phyloP scores from a whole-genome alignment of 2,329 filamentous ascomycete genomes.

The Atkinsonella hypoxylon region DNA sequence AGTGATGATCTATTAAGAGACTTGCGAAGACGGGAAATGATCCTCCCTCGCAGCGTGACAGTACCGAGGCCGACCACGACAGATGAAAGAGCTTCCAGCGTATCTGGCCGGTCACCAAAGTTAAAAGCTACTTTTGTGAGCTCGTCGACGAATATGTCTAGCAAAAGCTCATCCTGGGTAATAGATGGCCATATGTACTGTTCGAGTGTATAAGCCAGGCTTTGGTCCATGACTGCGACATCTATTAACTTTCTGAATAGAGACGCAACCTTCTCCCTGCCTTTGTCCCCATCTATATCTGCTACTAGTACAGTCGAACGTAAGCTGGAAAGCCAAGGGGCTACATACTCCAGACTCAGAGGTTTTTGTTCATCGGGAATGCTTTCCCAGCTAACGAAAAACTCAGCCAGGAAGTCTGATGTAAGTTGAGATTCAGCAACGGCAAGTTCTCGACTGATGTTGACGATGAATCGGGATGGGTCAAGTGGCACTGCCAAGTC shows the following conservation, averaged over 20 bases:
- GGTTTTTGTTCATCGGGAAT: conserved; percentile 56
- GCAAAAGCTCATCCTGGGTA: conserved; percentile 49
- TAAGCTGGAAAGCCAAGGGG: conserved; percentile 53
- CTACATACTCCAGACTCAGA: conserved; percentile 56
- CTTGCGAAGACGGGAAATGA: conserved; percentile 54
- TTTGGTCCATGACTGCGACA: conserved; percentile 47
- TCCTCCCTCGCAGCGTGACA: conserved; percentile 51
- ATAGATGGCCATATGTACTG: conserved; percentile 55
- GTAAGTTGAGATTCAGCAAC: conserved; percentile 54
- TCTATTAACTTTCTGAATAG: conserved; percentile 58
- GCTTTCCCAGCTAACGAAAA: conserved; percentile 61
- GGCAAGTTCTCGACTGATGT: conserved; percentile 52
- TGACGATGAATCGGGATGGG: conserved; percentile 51
- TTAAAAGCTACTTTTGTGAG: conserved; percentile 50
- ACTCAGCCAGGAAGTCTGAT: conserved; percentile 59
- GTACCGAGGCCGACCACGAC: conserved; percentile 53
- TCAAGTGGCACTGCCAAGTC: conserved; percentile 53
- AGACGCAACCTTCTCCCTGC: conserved; percentile 49
- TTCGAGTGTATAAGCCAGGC: conserved; percentile 47
- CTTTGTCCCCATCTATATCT: conserved; percentile 53
- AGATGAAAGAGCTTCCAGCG: conserved; percentile 48
- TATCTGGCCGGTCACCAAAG: conserved; percentile 45
- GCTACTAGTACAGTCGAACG: conserved; percentile 45
- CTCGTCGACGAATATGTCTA: conserved; percentile 57
- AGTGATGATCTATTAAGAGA: conserved; percentile 55